Conservation (phyloP, 2,329 filamentous ascomycete species). For the Aspergillus neoniger region DNA sequence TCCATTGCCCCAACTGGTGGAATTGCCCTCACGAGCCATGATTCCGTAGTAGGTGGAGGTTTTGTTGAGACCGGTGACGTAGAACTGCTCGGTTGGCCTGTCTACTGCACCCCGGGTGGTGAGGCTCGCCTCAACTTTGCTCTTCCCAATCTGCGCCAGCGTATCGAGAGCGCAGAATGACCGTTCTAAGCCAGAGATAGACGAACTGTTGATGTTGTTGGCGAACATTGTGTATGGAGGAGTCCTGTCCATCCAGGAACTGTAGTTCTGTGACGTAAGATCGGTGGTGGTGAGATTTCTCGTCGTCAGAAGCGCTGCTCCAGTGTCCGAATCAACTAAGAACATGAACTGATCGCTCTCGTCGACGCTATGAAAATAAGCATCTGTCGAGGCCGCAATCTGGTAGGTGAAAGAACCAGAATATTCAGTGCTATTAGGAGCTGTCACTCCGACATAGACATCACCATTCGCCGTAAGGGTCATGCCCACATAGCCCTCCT, state of each 20-base stretch:
- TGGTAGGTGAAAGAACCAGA: conserved; percentile 74
- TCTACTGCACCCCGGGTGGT: conserved; percentile 67
- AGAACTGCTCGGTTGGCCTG: conserved; percentile 84
- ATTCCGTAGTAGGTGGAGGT: conserved; percentile 73
- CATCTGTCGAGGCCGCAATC: conserved; percentile 79
- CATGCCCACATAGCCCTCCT: conserved; percentile 69
- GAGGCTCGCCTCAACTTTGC: conserved; percentile 63
- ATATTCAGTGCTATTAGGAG: conserved; percentile 66
- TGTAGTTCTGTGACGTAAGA: conserved; percentile 51
- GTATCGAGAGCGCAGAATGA: conserved; percentile 80
- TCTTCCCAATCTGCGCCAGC: conserved; percentile 64
- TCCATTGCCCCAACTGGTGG: conserved; percentile 55
- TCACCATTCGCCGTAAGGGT: conserved; percentile 63
- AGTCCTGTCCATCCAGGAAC: conserved; percentile 59
- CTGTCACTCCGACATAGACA: conserved; percentile 75
- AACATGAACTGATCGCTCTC: conserved; percentile 60
- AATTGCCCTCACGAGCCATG: conserved; percentile 64
- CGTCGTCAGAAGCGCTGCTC: conserved; percentile 76
- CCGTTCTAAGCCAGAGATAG: conserved; percentile 68
- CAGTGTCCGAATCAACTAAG: conserved; percentile 82
- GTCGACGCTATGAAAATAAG: conserved; percentile 67
- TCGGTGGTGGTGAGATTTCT: conserved; percentile 61
- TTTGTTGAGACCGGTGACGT: conserved; percentile 71
- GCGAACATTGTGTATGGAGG: conserved; percentile 79
- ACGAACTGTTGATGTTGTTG: conserved; percentile 59